These are phyloP conservation scores for Angophora floribunda DNA, from an alignment of 345 rosid species.

Conservation along the genomic window DNA sequence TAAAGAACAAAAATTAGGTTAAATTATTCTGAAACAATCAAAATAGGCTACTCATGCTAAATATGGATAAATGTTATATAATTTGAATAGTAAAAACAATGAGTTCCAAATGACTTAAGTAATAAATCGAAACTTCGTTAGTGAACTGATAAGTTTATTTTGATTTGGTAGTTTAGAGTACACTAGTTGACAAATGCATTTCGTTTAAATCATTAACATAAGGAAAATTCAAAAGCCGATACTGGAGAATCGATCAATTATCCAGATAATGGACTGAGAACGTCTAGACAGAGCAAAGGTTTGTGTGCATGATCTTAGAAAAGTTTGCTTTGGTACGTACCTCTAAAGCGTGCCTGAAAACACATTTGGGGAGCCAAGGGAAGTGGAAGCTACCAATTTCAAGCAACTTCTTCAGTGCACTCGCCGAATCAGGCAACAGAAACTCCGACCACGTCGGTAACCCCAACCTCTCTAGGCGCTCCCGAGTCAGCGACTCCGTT, in stretches of 20 bases:
- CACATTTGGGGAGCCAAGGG: conserved; percentile 9
- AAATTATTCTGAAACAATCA: not conserved
- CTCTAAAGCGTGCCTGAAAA: conserved; percentile 13
- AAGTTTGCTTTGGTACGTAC: conserved; percentile 1
- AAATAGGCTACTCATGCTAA: not conserved
- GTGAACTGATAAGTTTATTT: not conserved
- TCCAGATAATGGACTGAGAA: not conserved
- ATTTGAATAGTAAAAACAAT: not conserved
- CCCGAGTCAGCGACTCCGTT: conserved; percentile 20
- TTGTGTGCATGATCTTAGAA: not conserved
- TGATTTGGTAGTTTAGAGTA: not conserved
- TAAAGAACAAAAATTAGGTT: not conserved
- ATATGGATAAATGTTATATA: not conserved
- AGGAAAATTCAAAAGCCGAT: not conserved
- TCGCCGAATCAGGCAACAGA: conserved; percentile 21
- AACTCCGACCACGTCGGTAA: conserved; percentile 11
- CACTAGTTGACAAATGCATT: not conserved
- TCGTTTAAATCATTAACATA: not conserved
- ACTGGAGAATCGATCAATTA: not conserved
- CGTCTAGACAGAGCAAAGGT: not conserved
- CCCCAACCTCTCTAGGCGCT: conserved; percentile 4
- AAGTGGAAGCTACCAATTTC: not conserved
- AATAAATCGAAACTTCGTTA: not conserved
- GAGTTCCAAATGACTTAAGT: not conserved
- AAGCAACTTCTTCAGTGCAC: not conserved